phyloP scores from a whole-genome alignment of 805 yeast genomes.

The Starmerella scarabaei region DNA sequence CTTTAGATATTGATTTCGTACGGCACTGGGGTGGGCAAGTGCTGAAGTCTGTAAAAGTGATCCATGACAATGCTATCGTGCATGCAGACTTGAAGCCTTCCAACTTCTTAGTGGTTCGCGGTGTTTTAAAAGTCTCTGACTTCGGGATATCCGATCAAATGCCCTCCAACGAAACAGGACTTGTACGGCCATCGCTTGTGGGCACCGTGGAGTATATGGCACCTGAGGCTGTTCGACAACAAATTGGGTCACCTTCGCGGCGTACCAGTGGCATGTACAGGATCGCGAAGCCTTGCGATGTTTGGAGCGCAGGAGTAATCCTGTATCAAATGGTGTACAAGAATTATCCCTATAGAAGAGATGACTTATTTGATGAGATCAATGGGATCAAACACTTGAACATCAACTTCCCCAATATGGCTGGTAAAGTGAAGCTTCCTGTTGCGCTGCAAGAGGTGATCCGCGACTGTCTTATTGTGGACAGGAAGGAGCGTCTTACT shows the following conservation, averaged over 20 bases:
- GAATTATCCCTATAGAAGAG: slow-evolving; percentile 73
- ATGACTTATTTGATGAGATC: background rate
- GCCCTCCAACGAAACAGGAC: slow-evolving; percentile 80
- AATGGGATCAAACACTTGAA: too few species aligned
- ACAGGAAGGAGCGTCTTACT: slow-evolving; percentile 55
- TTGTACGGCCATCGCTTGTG: slow-evolving; percentile 78
- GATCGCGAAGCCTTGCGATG: slow-evolving; percentile 89
- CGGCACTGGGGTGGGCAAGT: slow-evolving; percentile 82
- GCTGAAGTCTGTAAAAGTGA: slow-evolving; percentile 67
- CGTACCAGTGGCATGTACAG: slow-evolving; percentile 43
- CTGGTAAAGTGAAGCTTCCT: slow-evolving; percentile 56
- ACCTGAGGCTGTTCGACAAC: slow-evolving; percentile 61
- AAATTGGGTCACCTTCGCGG: background rate
- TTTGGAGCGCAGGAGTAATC: slow-evolving; percentile 97
- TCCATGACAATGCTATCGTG: slow-evolving; percentile 76
- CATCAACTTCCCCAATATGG: slow-evolving; percentile 31
- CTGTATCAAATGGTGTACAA: slow-evolving; percentile 93
- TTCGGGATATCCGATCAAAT: slow-evolving; percentile 87
- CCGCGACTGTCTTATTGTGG: slow-evolving; percentile 55
- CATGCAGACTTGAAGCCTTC: slow-evolving; percentile 97
- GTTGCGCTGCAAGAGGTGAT: slow-evolving; percentile 56
- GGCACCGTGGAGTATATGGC: slow-evolving; percentile 99
- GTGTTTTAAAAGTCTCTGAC: slow-evolving; percentile 76
- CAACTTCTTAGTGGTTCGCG: slow-evolving; percentile 73
- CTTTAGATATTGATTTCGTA: slow-evolving; percentile 57